Conservation (phyloP, 257 asterid genomes). For the Lycium ferocissimum region DNA sequence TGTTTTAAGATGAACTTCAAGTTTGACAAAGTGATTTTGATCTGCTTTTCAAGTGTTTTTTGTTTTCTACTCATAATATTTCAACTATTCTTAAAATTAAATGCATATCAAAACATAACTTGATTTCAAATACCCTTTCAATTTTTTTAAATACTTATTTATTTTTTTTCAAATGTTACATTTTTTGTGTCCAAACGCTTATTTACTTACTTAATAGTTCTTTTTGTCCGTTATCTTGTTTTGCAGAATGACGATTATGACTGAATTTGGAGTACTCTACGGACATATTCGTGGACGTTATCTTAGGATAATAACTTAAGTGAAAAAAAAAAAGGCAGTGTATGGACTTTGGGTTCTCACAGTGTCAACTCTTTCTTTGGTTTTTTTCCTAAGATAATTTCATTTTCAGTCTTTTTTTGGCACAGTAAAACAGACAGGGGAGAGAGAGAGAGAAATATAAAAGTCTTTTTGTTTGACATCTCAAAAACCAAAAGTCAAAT, state of each 20-base stretch:
- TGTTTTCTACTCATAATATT: too few species aligned
- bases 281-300: conserved; percentile 14
- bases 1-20: background rate
- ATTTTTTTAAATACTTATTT: background rate
- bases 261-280: background rate
- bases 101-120: background rate
- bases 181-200: background rate
- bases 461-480: conserved; percentile 41
- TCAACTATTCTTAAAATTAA: background rate
- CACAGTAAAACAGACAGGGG: conserved; percentile 15
- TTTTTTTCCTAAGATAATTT: background rate
- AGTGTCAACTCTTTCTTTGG: background rate
- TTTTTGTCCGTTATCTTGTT: background rate
- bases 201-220: background rate
- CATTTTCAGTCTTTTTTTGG: background rate
- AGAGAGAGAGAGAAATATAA: background rate
- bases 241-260: conserved; percentile 21
- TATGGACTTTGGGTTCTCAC: background rate
- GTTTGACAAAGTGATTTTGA: background rate
- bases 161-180: background rate
- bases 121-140: background rate
- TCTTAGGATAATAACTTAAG: background rate
- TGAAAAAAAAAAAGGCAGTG: background rate
- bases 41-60: too few species aligned
- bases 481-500: conserved; percentile 36